A percentile compares a stretch with the other conserved stretches of the same genome.
Evolutionary conservation across 2,329 filamentous ascomycete species (phyloP).

Genomic region (Berkeleyomyces rouxiae): DNA sequence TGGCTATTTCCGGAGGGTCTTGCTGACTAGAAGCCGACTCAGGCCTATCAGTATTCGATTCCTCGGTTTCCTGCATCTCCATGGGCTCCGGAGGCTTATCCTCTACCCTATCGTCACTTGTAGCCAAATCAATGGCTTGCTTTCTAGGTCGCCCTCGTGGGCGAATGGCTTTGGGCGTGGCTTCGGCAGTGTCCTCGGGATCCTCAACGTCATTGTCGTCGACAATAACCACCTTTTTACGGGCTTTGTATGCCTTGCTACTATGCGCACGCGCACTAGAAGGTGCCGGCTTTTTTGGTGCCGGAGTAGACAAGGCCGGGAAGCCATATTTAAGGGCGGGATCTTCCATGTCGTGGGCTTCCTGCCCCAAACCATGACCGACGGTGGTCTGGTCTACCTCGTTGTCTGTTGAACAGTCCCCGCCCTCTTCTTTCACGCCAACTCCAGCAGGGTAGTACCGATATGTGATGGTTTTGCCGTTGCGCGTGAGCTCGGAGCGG

Average conservation of each 20-base stretch:
- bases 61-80: background rate
- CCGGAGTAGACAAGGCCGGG: background rate
- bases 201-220: conserved; percentile 1
- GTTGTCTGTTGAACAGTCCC: background rate
- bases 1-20: background rate
- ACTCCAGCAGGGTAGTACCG: conserved; percentile 12
- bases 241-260: background rate
- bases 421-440: background rate
- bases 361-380: background rate
- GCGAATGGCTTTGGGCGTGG: background rate
- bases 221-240: conserved; percentile 10
- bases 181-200: background rate
- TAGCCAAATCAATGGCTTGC: background rate
- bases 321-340: conserved; percentile 11
- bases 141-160: background rate
- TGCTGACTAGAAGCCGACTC: background rate
- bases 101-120: background rate
- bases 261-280: background rate
- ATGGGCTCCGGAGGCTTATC: too few relatives aligned
- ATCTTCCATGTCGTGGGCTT: background rate
- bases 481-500: conserved; percentile 13
- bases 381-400: background rate
- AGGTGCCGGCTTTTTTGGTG: background rate
- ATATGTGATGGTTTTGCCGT: conserved; percentile 14
- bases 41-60: background rate